Evolutionary conservation across 805 yeast species (phyloP).

Genomic region (Lipomyces sp.): DNA sequence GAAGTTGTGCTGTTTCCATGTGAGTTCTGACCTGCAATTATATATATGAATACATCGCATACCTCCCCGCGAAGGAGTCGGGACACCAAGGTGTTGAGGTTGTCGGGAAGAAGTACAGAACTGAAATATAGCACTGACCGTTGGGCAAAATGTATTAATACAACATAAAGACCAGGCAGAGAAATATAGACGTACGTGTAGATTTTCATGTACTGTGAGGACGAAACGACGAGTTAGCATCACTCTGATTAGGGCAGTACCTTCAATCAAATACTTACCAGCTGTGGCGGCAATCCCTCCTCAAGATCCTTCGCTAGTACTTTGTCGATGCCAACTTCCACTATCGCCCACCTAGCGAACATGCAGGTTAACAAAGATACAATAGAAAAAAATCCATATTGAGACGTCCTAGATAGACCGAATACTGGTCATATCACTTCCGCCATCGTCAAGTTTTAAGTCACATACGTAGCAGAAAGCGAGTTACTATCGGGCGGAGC

Average conservation of each 20-base stretch:
- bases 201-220: slow-evolving; percentile 36
- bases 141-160: not conserved
- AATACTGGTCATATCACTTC: not conserved
- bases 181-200: slow-evolving; percentile 34
- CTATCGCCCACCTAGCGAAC: slow-evolving; percentile 40
- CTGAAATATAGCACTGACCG: slow-evolving; percentile 27
- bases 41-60: not conserved
- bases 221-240: not conserved
- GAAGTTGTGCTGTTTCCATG: slow-evolving; percentile 46
- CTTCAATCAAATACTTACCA: too few relatives aligned
- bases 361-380: not conserved
- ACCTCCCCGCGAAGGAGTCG: slow-evolving; percentile 28
- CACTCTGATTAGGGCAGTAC: too few relatives aligned
- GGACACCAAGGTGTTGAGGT: slow-evolving; percentile 24
- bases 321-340: slow-evolving; percentile 41
- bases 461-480: not conserved
- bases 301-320: slow-evolving; percentile 40
- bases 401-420: not conserved
- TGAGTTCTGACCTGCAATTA: not conserved
- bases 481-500: not conserved
- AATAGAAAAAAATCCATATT: not conserved
- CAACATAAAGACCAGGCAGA: not conserved
- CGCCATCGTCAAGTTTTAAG: not conserved
- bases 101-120: slow-evolving; percentile 30
- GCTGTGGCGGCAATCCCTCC: slow-evolving; percentile 39